Base-by-base conservation (phyloP, 106 monocot species). In the Narthecium ossifragum region DNA sequence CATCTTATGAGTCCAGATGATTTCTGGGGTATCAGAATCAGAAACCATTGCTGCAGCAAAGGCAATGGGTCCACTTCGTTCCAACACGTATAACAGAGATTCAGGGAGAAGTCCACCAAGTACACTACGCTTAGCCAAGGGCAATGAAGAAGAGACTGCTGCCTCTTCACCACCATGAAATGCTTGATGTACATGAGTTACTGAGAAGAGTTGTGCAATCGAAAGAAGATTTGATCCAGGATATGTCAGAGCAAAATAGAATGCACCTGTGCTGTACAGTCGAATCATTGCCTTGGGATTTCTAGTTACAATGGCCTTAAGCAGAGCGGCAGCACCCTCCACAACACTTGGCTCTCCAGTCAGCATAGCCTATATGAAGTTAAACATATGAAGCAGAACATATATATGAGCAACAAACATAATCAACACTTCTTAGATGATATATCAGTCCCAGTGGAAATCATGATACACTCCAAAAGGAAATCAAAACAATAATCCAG, bases 1-100 rank as follows among this genome's bases (percentile, higher is more conserved):
- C 98, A 98, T 98, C 64, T 98, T 98, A 67, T 98, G 98, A 10
- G 98, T 98, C 98, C 98, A 98, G 47, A 98, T 98, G 21, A 98
- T 98, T 53, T 98, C 98, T 61, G 98, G 98, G 15, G 98, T 98
- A 63, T 91, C 98, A 61, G 98, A 98, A 72, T 98, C 98, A 64
- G 98, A 98, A 63, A 98, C 81, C 98, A 98, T 98, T 15, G 98
- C 98, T 60, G 86, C 84, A 34, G 98, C 84, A 82, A 98, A 98
- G 58, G 91, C 91, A 39, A 74, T 57, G 65, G 87, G 81, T 13
- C 98, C 98, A 73, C 98, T 87, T 22, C 98, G 75, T 61, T 98
- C 98, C 61, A 98, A 46, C 55, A 98, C 98, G 88, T 98, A 98
- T 57, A 98, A 48, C 71, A 98, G 77, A 1, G 90, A 91, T 70